Percentiles rank a stretch among this genome's conserved stretches.
These are phyloP conservation scores for Eucalyptus cloeziana DNA, from an alignment of 345 rosid genomes.

Conservation along the genomic window DNA sequence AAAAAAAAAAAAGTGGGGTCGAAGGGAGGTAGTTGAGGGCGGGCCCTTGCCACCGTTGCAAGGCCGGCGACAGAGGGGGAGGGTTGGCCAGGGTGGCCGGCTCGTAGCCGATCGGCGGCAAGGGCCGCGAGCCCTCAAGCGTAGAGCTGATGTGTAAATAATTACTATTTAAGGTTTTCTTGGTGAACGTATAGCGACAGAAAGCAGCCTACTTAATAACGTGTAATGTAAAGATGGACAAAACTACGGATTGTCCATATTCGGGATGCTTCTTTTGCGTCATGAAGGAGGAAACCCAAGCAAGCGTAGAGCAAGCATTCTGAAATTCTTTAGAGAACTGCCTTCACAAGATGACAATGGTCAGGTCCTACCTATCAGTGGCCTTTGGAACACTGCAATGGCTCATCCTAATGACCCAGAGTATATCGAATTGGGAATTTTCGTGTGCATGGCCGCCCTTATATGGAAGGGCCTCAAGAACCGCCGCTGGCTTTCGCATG, in stretches of 20 bases:
- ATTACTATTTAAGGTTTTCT: neutral
- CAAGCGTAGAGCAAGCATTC: conserved; percentile 81
- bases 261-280: conserved; percentile 98
- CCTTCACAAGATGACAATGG: conserved; percentile 93
- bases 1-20: no score
- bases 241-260: conserved; percentile 78
- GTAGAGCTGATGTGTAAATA: no score
- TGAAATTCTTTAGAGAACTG: conserved; percentile 85
- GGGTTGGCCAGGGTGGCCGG: no score
- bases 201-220: neutral
- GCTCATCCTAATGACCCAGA: conserved; percentile 98
- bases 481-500: conserved; percentile 88
- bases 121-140: no score
- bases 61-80: no score
- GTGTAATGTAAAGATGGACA: conserved; percentile 36
- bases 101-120: no score
- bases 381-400: conserved; percentile 99
- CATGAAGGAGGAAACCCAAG: conserved; percentile 96
- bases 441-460: conserved; percentile 91
- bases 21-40: no score
- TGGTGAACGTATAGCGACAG: neutral
- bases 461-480: conserved; percentile 94
- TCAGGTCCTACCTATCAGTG: conserved; percentile 91
- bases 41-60: no score
- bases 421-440: conserved; percentile 86